Conservation (phyloP, 1,284 basidiomycete genomes). For the Heterobasidion irregulare region DNA sequence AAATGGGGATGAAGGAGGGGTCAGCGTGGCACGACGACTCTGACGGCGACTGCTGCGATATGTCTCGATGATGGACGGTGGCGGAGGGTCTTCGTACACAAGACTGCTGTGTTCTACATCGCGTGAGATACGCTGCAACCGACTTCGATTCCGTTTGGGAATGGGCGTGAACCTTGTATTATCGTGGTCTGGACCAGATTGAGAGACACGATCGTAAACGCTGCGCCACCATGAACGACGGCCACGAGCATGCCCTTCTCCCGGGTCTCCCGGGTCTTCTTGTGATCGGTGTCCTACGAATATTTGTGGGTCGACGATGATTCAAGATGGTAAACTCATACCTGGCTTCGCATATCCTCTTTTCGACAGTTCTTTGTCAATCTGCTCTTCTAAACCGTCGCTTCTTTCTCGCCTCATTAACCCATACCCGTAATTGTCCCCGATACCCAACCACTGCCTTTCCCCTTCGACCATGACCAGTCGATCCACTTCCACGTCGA, state of each 20-base stretch:
- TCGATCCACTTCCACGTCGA: conserved; percentile 22
- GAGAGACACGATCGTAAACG: conserved; percentile 44
- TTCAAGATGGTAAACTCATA: conserved; percentile 4
- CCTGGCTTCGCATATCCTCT: conserved; percentile 33
- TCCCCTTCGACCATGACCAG: conserved; percentile 23
- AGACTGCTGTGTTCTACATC: conserved; percentile 17
- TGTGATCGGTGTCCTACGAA: conserved; percentile 2
- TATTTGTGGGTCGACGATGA: not conserved
- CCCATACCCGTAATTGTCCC: conserved; percentile 35
- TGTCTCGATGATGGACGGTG: conserved; percentile 27
- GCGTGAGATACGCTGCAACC: conserved; percentile 11
- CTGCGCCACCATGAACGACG: conserved; percentile 50
- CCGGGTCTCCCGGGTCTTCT: not conserved
- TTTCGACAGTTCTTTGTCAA: conserved; percentile 41
- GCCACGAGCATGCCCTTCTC: conserved; percentile 15
- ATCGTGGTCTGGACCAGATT: conserved; percentile 27
- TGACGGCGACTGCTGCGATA: conserved; percentile 18
- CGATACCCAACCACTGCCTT: conserved; percentile 43
- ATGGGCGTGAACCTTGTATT: conserved; percentile 11
- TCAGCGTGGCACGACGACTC: not conserved
- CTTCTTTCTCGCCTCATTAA: conserved; percentile 37
- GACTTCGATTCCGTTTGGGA: conserved; percentile 10
- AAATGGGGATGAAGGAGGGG: not conserved
- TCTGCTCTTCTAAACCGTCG: conserved; percentile 41
- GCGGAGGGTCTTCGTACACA: conserved; percentile 33